Evolutionary conservation across 2,329 filamentous ascomycete species (phyloP), one percentile per base, ranked within the genome.

Genomic region (Trichoderma sp.): DNA sequence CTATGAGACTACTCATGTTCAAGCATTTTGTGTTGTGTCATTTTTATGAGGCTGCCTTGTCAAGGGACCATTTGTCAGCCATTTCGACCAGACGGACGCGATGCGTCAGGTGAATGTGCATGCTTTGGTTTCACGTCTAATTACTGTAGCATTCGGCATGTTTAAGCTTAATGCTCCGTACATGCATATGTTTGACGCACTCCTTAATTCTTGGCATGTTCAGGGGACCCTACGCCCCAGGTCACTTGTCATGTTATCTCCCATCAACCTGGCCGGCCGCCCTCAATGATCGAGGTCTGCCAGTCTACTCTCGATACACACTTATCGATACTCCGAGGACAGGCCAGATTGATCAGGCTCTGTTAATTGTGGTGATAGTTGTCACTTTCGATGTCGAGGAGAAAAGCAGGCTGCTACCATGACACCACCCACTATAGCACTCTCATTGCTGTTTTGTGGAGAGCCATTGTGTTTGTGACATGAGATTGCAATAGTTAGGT

Each of bases 201-300:
- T 11, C 21, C 21, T 6, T 24, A 12, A 5, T 1, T 56, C 50
- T 24, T 21, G 50, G 21, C 50, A 14, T 56, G 11, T 14, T 53
- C 3, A 56, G n/a, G 21, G 6, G 50, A 56, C 4, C 14, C 11
- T 24, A 56, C 3, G 7, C 50, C n/a, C 9, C 21, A 56, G 3
- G 2, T 14, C 50, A 56, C n/a, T 24, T 24, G 2, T 24, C n/a
- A 14, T 56, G 21, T 7, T 56, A 3, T 3, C 3, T 2, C 5
- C 5, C 21, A 24, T 56, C 50, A 56, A 56, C 14, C 7, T 5
- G 0, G 3, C 3, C 6, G 11, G 21, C 2, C 21, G 21, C 21
- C 11, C 11, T 12, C 2, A 1, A 2, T 1, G 11, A 3, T 24
- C 11, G 5, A 53, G 2, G 6, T 24, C 5, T 24, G 11, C 4